A percentile compares a stretch with the other conserved stretches of the same genome.
Conservation (phyloP, 805 yeast species). For the Saturnispora diversa region DNA sequence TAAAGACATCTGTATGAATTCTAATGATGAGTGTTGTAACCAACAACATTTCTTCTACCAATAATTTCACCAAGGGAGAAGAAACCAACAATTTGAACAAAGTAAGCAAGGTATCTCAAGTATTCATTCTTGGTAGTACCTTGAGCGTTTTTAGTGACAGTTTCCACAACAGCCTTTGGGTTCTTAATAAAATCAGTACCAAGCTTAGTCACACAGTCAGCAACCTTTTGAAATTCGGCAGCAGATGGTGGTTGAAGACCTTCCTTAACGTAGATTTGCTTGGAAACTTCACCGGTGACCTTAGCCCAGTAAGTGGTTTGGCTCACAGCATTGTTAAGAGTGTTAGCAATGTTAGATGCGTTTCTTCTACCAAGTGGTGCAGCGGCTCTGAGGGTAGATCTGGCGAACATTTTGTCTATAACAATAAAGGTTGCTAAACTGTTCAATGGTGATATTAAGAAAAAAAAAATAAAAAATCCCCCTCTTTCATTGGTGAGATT, state of each 20-base stretch:
- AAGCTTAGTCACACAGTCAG: slow-evolving; percentile 44
- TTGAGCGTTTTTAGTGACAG: slow-evolving; percentile 37
- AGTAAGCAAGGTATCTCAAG: slow-evolving; percentile 63
- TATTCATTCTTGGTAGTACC: slow-evolving; percentile 43
- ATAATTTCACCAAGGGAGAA: slow-evolving; percentile 92
- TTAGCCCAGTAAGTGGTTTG: slow-evolving; percentile 72
- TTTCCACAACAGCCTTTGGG: slow-evolving; percentile 51
- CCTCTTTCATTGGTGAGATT: background rate
- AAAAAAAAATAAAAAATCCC: background rate
- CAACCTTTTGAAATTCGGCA: slow-evolving; percentile 69
- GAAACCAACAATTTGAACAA: slow-evolving; percentile 80
- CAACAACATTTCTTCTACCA: slow-evolving; percentile 91
- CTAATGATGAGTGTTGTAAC: slow-evolving; percentile 52
- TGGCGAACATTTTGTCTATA: slow-evolving; percentile 25
- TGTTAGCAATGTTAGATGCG: slow-evolving; percentile 29
- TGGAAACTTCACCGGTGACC: slow-evolving; percentile 46
- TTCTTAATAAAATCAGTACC: slow-evolving; percentile 39
- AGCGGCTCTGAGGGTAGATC: slow-evolving; percentile 27
- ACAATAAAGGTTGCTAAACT: background rate
- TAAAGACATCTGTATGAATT: slow-evolving; percentile 1
- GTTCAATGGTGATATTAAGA: background rate
- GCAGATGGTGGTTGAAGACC: slow-evolving; percentile 85
- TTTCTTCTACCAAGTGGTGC: slow-evolving; percentile 31
- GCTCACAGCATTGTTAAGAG: slow-evolving; percentile 32
- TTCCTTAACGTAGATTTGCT: slow-evolving; percentile 83